Evolutionary conservation across 257 asterid species (phyloP), one percentile per base, ranked within the genome.

Genomic region (Jacaranda copaia): DNA sequence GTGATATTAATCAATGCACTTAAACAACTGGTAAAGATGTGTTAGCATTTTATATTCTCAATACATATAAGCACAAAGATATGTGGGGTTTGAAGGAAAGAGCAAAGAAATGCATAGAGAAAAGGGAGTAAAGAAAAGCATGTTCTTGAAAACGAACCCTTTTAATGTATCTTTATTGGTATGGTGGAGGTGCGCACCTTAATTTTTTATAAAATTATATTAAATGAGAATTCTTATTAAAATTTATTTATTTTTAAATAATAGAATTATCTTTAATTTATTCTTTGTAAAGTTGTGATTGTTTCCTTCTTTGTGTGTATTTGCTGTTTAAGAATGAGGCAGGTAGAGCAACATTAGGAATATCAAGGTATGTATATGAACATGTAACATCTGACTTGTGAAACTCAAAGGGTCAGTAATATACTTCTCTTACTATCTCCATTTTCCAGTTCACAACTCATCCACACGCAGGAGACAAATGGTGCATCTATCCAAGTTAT

Each of bases 401-500:
- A 8, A 76, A 20, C 78, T 76, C 60, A 38, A 40, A 8, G 48
- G 52, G 64, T 72, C 51, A 36, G 85, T 75, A 70, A 63, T 75
- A 77, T 49, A 35, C 40, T 55, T 51, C 8, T 80, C 60, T 81
- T 62, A 12, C 79, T 74, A 25, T 76, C 32, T 25, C 48, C 61
- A 74, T 84, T 76, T 76, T 86, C 72, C 91, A 96, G 99, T 91
- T 90, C 81, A 91, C 97, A 32, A 96, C 97, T 83, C 99, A 96
- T 83, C 98, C 99, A 7, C 98, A 96, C 57, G 99, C 98, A 3
- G 98, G 99, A 68, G 97, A 96, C 87, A 90, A 89, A 55, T 96
- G 99, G 98, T 93, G 98, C 84, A 96, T 96, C 82, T 93, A 96
- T 79, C 98, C 99, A 11, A 96, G 99, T 79, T 93, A 96, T 86